A percentile compares a stretch with the other conserved stretches of the same genome.
Evolutionary conservation across 129 eudicot species (phyloP).

Genomic region (Saussurea involucrata): DNA sequence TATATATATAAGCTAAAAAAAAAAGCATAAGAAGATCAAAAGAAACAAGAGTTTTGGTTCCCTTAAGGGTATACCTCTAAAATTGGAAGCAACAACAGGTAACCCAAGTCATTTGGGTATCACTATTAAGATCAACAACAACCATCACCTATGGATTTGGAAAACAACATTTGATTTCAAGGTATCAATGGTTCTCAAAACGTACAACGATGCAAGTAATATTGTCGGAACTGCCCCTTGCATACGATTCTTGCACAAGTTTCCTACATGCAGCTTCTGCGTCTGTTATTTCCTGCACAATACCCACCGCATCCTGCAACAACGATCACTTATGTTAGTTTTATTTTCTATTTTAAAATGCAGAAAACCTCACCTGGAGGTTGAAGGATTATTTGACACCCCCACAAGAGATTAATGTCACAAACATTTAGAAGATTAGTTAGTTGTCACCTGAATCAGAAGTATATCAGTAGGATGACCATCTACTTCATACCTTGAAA

Average conservation of each 20-base stretch:
- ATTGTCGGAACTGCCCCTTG: constrained; percentile 68
- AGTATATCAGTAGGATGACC: too few relatives aligned
- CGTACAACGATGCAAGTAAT: constrained; percentile 77
- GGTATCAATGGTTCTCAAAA: constrained; percentile 39
- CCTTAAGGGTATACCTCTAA: neutral
- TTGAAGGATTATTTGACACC: too few relatives aligned
- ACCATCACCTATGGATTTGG: neutral
- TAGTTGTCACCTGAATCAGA: too few relatives aligned
- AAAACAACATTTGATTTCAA: neutral
- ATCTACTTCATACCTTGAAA: too few relatives aligned
- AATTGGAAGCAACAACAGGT: neutral
- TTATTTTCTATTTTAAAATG: neutral
- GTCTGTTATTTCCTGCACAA: constrained; percentile 55
- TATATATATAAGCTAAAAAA: neutral
- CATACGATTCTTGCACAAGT: constrained; percentile 62
- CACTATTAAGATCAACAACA: constrained; percentile 12
- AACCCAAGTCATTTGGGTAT: neutral
- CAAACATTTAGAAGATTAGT: too few relatives aligned
- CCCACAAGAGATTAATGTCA: too few relatives aligned
- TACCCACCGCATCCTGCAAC: constrained; percentile 61
- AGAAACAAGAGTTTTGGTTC: neutral
- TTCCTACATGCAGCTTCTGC: constrained; percentile 68
- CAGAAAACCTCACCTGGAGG: too few relatives aligned
- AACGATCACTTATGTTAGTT: neutral
- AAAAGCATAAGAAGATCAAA: neutral